phyloP scores from a whole-genome alignment of 345 rosid species.

The Theobroma cacao region DNA sequence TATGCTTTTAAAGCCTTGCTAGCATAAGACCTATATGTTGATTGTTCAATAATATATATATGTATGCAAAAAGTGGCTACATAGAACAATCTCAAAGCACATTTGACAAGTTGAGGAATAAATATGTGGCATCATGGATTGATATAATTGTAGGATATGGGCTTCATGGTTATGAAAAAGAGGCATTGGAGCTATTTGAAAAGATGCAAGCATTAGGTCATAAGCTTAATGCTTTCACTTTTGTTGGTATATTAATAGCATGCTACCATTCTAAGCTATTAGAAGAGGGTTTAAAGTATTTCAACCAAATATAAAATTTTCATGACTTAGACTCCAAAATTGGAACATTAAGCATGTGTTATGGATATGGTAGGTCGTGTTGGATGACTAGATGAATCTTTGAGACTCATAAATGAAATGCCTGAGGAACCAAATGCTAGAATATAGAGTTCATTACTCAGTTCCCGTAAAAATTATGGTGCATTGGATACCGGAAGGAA shows the following conservation, averaged over 20 bases:
- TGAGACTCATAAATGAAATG: slow-evolving; percentile 47
- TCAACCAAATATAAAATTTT: slow-evolving; percentile 39
- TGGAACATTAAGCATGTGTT: slow-evolving; percentile 70
- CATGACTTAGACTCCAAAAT: slow-evolving; percentile 41
- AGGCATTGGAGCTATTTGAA: slow-evolving; percentile 51
- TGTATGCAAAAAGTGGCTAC: slow-evolving; percentile 66
- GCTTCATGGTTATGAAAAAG: slow-evolving; percentile 52
- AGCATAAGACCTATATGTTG: slow-evolving; percentile 32
- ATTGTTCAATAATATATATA: slow-evolving; percentile 58
- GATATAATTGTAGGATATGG: slow-evolving; percentile 67
- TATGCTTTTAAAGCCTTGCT: slow-evolving; percentile 43
- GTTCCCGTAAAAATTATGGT: slow-evolving; percentile 51
- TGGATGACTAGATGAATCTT: slow-evolving; percentile 50
- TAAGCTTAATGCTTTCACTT: slow-evolving; percentile 54
- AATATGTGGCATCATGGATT: slow-evolving; percentile 50
- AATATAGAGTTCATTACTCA: slow-evolving; percentile 67
- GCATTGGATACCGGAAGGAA: slow-evolving; percentile 50
- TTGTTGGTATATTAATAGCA: slow-evolving; percentile 54
- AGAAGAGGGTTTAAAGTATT: slow-evolving; percentile 52
- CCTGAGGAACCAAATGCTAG: slow-evolving; percentile 55
- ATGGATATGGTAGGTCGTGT: slow-evolving; percentile 75
- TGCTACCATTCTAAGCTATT: slow-evolving; percentile 58
- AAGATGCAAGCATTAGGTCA: slow-evolving; percentile 50
- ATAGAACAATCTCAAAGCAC: slow-evolving; percentile 37
- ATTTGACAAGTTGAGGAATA: slow-evolving; percentile 38